Evolutionary conservation across 495 filamentous ascomycete genomes (phyloP).

Genomic region (Penicilliopsis zonata): DNA sequence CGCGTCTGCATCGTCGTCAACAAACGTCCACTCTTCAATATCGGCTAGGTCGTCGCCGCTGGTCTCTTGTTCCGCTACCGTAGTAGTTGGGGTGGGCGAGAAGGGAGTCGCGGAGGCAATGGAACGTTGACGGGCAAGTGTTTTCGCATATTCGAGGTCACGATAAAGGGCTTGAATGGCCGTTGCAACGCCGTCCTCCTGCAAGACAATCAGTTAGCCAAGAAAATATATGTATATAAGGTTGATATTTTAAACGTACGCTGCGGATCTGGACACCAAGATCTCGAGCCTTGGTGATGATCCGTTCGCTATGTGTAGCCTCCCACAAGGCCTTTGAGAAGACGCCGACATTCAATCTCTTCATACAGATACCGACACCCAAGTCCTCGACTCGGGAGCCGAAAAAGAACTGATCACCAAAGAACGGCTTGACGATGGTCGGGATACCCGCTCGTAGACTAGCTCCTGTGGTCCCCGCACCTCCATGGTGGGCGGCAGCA

Average conservation of each 20-base stretch:
- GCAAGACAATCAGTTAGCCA: constrained; percentile 2
- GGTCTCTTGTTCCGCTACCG: constrained; percentile 21
- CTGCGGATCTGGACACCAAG: constrained; percentile 78
- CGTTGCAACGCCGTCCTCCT: constrained; percentile 82
- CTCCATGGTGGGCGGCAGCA: constrained; percentile 88
- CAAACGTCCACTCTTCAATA: constrained; percentile 59
- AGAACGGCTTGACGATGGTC: constrained; percentile 93
- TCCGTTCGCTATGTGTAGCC: constrained; percentile 73
- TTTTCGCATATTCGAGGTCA: constrained; percentile 91
- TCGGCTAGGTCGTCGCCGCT: constrained; percentile 35
- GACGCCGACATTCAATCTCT: constrained; percentile 70
- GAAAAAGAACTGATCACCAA: constrained; percentile 97
- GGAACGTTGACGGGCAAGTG: constrained; percentile 56
- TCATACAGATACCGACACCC: constrained; percentile 82
- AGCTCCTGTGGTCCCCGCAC: constrained; percentile 89
- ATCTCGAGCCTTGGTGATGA: constrained; percentile 73
- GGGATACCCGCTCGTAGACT: constrained; percentile 86
- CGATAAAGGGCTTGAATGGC: constrained; percentile 92
- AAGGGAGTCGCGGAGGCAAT: constrained; percentile 29
- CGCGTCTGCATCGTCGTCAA: constrained; percentile 52
- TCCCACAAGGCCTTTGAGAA: constrained; percentile 88
- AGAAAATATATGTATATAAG: not conserved
- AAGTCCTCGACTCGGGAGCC: constrained; percentile 80
- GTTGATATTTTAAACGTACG: constrained; percentile 37
- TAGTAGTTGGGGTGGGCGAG: constrained; percentile 24